A percentile compares a stretch with the other conserved stretches of the same genome.
Conservation (phyloP, 129 eudicot genomes). For the Centaurea solstitialis region DNA sequence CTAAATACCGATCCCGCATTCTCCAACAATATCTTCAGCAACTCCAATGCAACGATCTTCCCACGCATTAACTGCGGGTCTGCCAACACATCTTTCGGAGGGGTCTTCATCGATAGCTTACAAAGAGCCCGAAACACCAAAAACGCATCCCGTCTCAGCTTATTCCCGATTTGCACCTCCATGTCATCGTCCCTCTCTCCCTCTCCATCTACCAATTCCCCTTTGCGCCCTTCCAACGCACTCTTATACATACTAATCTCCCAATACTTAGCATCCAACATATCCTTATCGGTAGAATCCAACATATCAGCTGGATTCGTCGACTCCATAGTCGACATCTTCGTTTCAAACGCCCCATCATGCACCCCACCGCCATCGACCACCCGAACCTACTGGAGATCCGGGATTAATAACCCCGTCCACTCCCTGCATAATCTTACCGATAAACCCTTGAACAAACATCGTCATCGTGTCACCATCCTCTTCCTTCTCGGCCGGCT, state of each 20-base stretch:
- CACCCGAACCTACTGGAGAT: slow-evolving; percentile 30
- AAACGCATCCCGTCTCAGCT: slow-evolving; percentile 72
- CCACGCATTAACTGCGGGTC: slow-evolving; percentile 74
- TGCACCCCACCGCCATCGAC: slow-evolving; percentile 33
- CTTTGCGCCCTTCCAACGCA: slow-evolving; percentile 75
- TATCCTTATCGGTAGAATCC: slow-evolving; percentile 85
- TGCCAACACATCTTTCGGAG: slow-evolving; percentile 59
- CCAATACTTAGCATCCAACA: slow-evolving; percentile 88
- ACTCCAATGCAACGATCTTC: slow-evolving; percentile 73
- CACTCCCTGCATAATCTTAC: slow-evolving; percentile 66
- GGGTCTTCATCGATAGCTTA: slow-evolving; percentile 81
- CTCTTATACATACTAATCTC: slow-evolving; percentile 81
- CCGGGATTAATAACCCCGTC: slow-evolving; percentile 64
- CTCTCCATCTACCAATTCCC: slow-evolving; percentile 64
- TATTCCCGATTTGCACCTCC: slow-evolving; percentile 77
- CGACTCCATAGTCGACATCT: slow-evolving; percentile 58
- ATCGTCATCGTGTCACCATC: slow-evolving; percentile 57
- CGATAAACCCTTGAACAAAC: slow-evolving; percentile 78
- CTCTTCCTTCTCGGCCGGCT: slow-evolving; percentile 46
- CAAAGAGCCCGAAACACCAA: slow-evolving; percentile 80
- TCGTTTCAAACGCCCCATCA: slow-evolving; percentile 77
- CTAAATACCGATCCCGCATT: slow-evolving; percentile 76
- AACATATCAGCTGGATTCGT: slow-evolving; percentile 78
- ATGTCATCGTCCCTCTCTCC: slow-evolving; percentile 66
- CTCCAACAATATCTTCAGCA: slow-evolving; percentile 81